Base-by-base conservation (phyloP, 805 yeast genomes). In the Clavispora vitiphila region DNA sequence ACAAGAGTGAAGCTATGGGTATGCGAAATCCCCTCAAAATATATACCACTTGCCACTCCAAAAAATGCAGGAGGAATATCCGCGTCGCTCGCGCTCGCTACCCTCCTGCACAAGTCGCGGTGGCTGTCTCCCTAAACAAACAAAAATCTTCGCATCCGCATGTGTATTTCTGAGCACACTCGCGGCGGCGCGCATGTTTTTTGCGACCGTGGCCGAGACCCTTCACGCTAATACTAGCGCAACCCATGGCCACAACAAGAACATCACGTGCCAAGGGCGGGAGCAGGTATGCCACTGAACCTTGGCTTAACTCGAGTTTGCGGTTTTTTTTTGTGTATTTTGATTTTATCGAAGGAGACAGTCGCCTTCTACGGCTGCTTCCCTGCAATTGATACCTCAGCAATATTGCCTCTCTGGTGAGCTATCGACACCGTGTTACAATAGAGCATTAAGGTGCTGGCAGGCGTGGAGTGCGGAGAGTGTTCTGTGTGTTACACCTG, bases 1-100 rank as follows among this genome's bases (percentile, higher is more conserved):
- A 40, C 41, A 40, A 31, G 29, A 35, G 25, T 27, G 23, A 37
- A 35, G 20, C 14, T 23, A 14, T n/a, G 8, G 36, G 14, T 25
- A 32, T 19, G 49, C 49, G 55, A 49, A 48, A 45, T 43, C 49
- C 48, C 41, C 46, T 38, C 48, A 43, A 39, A 40, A 43, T 51
- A 51, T 49, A 51, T 50, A 47, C 52, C 35, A 40, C 39, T 47
- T 48, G 54, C 48, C 51, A 46, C 48, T 42, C 43, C 47, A 30
- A 42, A 12, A 47, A 39, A 47, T 49, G 55, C 55, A 51, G 54
- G 50, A 43, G 20, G n/a, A 27, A 15, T 26, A 38, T 38, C 38
- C 54, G 52, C 54, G 54, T 43, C 39, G 35, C 30, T 20, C 37
- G 42, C 34, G 36, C 18, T 37, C 14, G 26, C 7, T 22, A 24